Evolutionary conservation across 495 filamentous ascomycete genomes (phyloP).

Genomic region (Tuber umbilicatum): DNA sequence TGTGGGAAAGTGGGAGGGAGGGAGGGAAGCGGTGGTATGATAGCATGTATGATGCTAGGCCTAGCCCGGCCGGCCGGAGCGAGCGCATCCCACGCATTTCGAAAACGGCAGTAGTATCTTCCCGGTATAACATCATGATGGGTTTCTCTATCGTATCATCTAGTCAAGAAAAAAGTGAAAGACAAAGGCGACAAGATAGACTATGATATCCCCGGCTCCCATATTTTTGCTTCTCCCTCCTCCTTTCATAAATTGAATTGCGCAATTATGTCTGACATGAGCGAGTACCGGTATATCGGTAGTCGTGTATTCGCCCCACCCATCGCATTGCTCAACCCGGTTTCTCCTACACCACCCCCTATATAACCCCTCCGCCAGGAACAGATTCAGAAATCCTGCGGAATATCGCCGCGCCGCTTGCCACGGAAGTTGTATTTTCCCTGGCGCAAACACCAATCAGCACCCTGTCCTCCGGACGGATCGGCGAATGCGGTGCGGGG

Average conservation of each 20-base stretch:
- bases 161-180: background rate
- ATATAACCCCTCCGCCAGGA: background rate
- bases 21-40: no score
- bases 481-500: background rate
- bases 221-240: background rate
- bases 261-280: background rate
- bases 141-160: background rate
- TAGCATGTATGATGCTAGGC: background rate
- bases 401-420: constrained; percentile 75
- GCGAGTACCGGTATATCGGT: background rate
- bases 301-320: background rate
- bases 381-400: constrained; percentile 59
- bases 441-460: constrained; percentile 45
- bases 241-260: background rate
- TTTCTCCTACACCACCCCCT: background rate
- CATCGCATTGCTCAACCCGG: background rate
- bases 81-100: background rate
- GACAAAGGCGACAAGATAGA: background rate
- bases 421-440: constrained; percentile 80
- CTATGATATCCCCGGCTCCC: background rate
- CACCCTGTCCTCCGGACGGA: constrained; percentile 1
- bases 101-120: background rate
- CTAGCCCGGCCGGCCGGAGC: background rate
- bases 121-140: background rate
- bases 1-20: background rate